Evolutionary conservation across 2,329 filamentous ascomycete species (phyloP).

Genomic region (Aureobasidium pullulans): DNA sequence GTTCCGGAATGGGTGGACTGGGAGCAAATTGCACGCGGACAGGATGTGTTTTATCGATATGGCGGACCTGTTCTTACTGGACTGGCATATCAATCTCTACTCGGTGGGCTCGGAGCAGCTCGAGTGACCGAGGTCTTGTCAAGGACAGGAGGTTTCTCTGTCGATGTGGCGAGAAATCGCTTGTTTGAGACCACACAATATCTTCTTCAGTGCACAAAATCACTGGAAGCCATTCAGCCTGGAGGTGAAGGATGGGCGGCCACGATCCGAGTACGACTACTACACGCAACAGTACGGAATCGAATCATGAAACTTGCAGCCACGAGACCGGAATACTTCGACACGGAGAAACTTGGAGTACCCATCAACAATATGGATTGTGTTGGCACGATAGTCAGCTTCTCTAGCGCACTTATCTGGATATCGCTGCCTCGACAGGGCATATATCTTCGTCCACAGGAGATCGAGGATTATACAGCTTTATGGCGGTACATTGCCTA

Average conservation of each 20-base stretch:
- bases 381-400: constrained; percentile 63
- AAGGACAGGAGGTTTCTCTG: constrained; percentile 66
- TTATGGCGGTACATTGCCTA: constrained; percentile 70
- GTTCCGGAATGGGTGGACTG: constrained; percentile 72
- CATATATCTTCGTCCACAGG: constrained; percentile 54
- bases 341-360: constrained; percentile 50
- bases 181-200: constrained; percentile 69
- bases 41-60: constrained; percentile 72
- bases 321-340: constrained; percentile 55
- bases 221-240: constrained; percentile 58
- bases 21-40: constrained; percentile 65
- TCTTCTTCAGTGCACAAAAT: constrained; percentile 62
- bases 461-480: constrained; percentile 63
- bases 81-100: constrained; percentile 56
- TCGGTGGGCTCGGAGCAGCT: constrained; percentile 66
- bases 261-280: constrained; percentile 59
- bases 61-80: constrained; percentile 58
- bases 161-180: constrained; percentile 58
- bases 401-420: constrained; percentile 62
- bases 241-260: constrained; percentile 59
- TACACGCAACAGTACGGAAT: constrained; percentile 60
- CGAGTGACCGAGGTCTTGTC: constrained; percentile 67
- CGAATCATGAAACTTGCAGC: constrained; percentile 55
- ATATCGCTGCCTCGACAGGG: constrained; percentile 65
- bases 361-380: constrained; percentile 72